Evolutionary conservation across 2,329 filamentous ascomycete genomes (phyloP), one percentile per base, ranked within the genome.

Genomic region (Pseudocercospora macadamiae): DNA sequence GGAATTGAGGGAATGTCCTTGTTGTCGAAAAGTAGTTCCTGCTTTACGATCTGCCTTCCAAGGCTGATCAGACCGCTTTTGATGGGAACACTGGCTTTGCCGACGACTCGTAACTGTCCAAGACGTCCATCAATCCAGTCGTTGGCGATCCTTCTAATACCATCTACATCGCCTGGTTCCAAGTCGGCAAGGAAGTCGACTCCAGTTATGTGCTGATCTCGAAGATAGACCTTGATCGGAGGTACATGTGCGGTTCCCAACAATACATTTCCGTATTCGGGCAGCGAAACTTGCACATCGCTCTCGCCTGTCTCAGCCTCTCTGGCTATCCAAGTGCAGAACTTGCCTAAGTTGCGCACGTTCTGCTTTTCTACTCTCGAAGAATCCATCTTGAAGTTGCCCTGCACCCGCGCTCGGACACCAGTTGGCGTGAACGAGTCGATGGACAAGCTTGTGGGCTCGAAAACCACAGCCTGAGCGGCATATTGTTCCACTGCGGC

Each of bases 61-160:
- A 97, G 80, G 44, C 85, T 84, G 60, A 97, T 78, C 51, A 96
- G 76, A 21, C 95, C 93, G 47, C 92, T 90, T 73, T 87, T 91
- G 56, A 97, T 76, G 28, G 82, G 82, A 34, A 97, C 80, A 36
- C 87, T 79, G 23, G 91, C 88, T 69, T 88, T 89, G 42, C 89
- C 93, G 55, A 87, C 82, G 12, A 97, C 79, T 61, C 83, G 85
- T 57, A 99, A 77, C 57, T 83, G 80, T 9, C 86, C 83, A 58
- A 97, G 79, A 54, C 86, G 87, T 36, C 93, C 92, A 54, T 90
- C 86, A 60, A 99, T 78, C 87, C 91, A 97, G 73, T 96, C 89
- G 72, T 95, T 91, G 47, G 90, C 91, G 63, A 97, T 83, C 59
- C 83, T 83, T 60, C 90, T 87, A 66, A 97, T 86, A 4, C 87